A percentile compares a stretch with the other conserved stretches of the same genome.
Evolutionary conservation across 1,139 yeast species (phyloP).

Genomic region (Kodamaea plutei): DNA sequence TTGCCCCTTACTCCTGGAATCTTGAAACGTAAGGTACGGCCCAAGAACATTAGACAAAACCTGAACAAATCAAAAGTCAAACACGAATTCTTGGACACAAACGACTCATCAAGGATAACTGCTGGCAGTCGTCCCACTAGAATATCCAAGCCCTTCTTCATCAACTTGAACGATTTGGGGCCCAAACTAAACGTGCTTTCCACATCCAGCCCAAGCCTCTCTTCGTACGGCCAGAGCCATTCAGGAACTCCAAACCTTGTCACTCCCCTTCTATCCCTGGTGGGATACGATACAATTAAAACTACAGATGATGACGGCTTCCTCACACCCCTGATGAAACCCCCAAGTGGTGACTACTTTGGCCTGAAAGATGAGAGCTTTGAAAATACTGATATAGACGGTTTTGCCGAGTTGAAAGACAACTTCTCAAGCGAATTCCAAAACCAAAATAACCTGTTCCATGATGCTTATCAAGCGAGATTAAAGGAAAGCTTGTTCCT

Average conservation of each 20-base stretch:
- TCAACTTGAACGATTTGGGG: conserved; percentile 12
- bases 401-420: not conserved
- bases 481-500: too few species aligned
- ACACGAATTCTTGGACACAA: conserved; percentile 1
- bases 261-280: too few species aligned
- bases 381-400: not conserved
- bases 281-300: too few species aligned
- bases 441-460: too few species aligned
- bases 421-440: too few species aligned
- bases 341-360: conserved; percentile 27
- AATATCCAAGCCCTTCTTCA: conserved; percentile 10
- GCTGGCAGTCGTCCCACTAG: conserved; percentile 1
- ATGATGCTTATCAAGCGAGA: too few species aligned
- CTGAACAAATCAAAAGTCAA: conserved; percentile 5
- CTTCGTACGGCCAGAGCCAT: not conserved
- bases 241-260: conserved; percentile 7
- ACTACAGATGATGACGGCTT: too few species aligned
- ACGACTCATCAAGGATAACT: not conserved
- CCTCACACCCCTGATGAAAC: conserved; percentile 41
- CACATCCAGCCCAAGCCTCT: not conserved
- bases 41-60: conserved; percentile 6
- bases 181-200: not conserved
- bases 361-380: not conserved
- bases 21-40: conserved; percentile 5
- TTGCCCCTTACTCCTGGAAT: too few species aligned